Evolutionary conservation across 345 rosid species (phyloP).

Genomic region (Moricandia moricandioides): DNA sequence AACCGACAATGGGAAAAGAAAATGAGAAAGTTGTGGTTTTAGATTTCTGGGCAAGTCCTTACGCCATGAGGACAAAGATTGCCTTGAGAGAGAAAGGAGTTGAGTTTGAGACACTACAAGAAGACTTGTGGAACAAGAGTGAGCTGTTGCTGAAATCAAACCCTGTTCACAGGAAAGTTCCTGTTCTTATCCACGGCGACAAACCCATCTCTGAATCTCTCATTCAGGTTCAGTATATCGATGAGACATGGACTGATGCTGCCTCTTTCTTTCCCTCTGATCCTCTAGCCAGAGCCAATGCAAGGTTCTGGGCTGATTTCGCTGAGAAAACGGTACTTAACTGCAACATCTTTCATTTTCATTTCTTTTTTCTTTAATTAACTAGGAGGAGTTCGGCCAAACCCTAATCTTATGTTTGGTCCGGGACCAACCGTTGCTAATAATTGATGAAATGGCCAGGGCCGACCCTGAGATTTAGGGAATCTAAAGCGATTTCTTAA

Average conservation of each 20-base stretch:
- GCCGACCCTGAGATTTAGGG: no score
- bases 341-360: neutral
- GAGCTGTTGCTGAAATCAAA: constrained; percentile 34
- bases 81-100: constrained; percentile 38
- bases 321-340: constrained; percentile 39
- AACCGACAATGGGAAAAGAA: neutral
- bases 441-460: no score
- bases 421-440: no score
- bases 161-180: constrained; percentile 39
- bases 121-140: constrained; percentile 42
- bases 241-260: constrained; percentile 33
- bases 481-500: no score
- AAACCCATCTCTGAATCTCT: constrained; percentile 31
- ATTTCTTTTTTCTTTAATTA: neutral
- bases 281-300: constrained; percentile 38
- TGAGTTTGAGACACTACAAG: constrained; percentile 29
- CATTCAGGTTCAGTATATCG: constrained; percentile 34
- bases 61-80: constrained; percentile 37
- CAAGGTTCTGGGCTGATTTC: constrained; percentile 40
- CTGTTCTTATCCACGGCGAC: constrained; percentile 34
- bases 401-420: no score
- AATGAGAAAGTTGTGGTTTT: constrained; percentile 26
- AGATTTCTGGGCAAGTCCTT: constrained; percentile 41
- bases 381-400: no score
- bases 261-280: constrained; percentile 34